phyloP scores from a whole-genome alignment of 2,329 filamentous ascomycete species.

The Fusarium sp. region DNA sequence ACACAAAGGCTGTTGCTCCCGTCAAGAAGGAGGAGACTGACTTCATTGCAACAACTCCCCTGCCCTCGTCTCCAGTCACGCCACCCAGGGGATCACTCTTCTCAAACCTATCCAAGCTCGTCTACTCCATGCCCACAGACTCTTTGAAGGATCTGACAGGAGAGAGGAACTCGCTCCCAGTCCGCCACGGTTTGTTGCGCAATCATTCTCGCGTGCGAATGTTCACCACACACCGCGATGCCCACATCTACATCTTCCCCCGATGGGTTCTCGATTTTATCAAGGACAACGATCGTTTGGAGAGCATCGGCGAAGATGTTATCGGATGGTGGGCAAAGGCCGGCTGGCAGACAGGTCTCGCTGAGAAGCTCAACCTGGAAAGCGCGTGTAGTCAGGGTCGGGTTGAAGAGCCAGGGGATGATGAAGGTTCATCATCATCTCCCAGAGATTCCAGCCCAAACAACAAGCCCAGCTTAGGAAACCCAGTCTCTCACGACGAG shows the following conservation, averaged over 20 bases:
- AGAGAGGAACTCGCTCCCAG: slow-evolving; percentile 75
- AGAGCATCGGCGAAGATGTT: slow-evolving; percentile 91
- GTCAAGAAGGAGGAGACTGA: slow-evolving; percentile 94
- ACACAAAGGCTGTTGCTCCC: slow-evolving; percentile 78
- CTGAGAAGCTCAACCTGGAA: slow-evolving; percentile 79
- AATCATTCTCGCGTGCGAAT: slow-evolving; percentile 82
- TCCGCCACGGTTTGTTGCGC: slow-evolving; percentile 80
- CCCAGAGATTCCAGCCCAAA: slow-evolving; percentile 42
- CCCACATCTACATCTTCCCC: slow-evolving; percentile 94
- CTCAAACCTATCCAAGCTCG: slow-evolving; percentile 77
- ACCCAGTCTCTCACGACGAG: not conserved
- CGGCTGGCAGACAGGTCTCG: slow-evolving; percentile 85
- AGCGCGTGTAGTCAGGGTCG: slow-evolving; percentile 64
- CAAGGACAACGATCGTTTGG: slow-evolving; percentile 80
- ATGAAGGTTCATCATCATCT: slow-evolving; percentile 46
- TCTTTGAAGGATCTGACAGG: slow-evolving; percentile 86
- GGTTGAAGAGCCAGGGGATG: slow-evolving; percentile 52
- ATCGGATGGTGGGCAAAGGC: slow-evolving; percentile 97
- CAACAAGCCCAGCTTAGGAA: slow-evolving; percentile 18
- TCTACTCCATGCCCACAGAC: slow-evolving; percentile 89
- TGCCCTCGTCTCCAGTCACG: slow-evolving; percentile 64
- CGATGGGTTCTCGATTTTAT: slow-evolving; percentile 91
- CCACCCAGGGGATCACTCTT: slow-evolving; percentile 70
- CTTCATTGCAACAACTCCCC: slow-evolving; percentile 82
- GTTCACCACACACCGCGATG: slow-evolving; percentile 86